These are phyloP conservation scores for Verbena officinalis DNA, from an alignment of 257 asterid genomes.

Conservation along the genomic window DNA sequence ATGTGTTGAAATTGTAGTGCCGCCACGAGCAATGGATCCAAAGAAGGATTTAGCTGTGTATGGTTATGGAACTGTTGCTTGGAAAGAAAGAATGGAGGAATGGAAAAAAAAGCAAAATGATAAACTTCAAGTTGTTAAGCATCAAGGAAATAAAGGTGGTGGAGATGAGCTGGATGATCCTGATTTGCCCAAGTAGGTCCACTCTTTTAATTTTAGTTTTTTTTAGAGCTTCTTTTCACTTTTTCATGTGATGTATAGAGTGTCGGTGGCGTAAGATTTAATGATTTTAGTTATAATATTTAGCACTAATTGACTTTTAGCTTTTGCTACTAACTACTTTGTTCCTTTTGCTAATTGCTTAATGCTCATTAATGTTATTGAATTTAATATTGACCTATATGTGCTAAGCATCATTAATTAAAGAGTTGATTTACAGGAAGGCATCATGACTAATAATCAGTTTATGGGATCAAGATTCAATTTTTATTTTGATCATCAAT, in stretches of 20 bases:
- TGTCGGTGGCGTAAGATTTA: slow-evolving; percentile 50
- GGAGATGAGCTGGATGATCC: slow-evolving; percentile 90
- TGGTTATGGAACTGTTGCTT: slow-evolving; percentile 95
- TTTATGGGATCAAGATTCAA: neutral
- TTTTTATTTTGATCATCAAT: neutral
- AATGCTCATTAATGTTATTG: slow-evolving; percentile 19
- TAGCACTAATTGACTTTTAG: slow-evolving; percentile 33
- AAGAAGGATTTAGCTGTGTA: slow-evolving; percentile 94
- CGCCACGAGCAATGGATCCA: slow-evolving; percentile 97
- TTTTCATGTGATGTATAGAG: slow-evolving; percentile 34
- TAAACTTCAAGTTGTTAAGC: slow-evolving; percentile 89
- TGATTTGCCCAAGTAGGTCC: slow-evolving; percentile 88
- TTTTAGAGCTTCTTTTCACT: neutral
- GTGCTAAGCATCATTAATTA: slow-evolving; percentile 18
- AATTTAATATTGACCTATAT: slow-evolving; percentile 14
- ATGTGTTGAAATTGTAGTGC: slow-evolving; percentile 50
- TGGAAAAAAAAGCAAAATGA: slow-evolving; percentile 96
- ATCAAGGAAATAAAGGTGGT: slow-evolving; percentile 71
- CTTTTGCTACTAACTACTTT: slow-evolving; percentile 33
- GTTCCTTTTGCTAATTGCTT: slow-evolving; percentile 28
- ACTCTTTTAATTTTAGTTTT: slow-evolving; percentile 28
- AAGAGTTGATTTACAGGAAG: slow-evolving; percentile 8
- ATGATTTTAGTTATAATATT: slow-evolving; percentile 21
- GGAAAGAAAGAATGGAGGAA: slow-evolving; percentile 99
- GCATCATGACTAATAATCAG: slow-evolving; percentile 2